phyloP scores from a whole-genome alignment of 345 rosid genomes.

The Abelmoschus esculentus region DNA sequence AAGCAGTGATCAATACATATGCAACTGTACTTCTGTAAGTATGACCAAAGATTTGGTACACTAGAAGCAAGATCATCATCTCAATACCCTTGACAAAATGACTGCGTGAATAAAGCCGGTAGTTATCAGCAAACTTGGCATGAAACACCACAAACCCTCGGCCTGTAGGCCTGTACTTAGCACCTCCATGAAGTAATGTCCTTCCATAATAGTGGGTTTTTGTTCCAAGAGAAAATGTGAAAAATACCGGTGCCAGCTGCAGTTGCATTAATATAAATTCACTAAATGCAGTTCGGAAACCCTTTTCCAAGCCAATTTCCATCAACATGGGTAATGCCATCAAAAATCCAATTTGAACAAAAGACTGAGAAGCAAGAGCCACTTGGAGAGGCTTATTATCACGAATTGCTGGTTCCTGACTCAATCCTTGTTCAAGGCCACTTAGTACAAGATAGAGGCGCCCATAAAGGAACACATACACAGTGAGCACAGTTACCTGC shows the following conservation, averaged over 20 bases:
- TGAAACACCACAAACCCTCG: slow-evolving; percentile 98
- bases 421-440: slow-evolving; percentile 86
- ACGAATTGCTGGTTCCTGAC: slow-evolving; percentile 60
- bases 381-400: slow-evolving; percentile 93
- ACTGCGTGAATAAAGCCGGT: slow-evolving; percentile 94
- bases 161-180: slow-evolving; percentile 92
- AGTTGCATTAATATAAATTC: slow-evolving; percentile 93
- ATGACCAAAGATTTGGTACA: slow-evolving; percentile 79
- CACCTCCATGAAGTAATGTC: slow-evolving; percentile 96
- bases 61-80: slow-evolving; percentile 86
- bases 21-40: slow-evolving; percentile 81
- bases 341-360: slow-evolving; percentile 92
- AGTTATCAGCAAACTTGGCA: slow-evolving; percentile 98
- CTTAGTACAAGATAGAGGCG: slow-evolving; percentile 96
- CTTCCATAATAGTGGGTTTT: slow-evolving; percentile 97
- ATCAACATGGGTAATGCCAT: slow-evolving; percentile 99
- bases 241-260: slow-evolving; percentile 94
- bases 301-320: slow-evolving; percentile 97
- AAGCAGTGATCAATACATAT: slow-evolving; percentile 75
- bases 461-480: slow-evolving; percentile 95
- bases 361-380: slow-evolving; percentile 97
- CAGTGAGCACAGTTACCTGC: slow-evolving; percentile 94
- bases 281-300: slow-evolving; percentile 91
- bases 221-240: slow-evolving; percentile 97
- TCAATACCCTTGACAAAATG: slow-evolving; percentile 98